These are phyloP conservation scores for Sporothrix pallida DNA, from an alignment of 2,329 filamentous ascomycete species.

Conservation along the genomic window DNA sequence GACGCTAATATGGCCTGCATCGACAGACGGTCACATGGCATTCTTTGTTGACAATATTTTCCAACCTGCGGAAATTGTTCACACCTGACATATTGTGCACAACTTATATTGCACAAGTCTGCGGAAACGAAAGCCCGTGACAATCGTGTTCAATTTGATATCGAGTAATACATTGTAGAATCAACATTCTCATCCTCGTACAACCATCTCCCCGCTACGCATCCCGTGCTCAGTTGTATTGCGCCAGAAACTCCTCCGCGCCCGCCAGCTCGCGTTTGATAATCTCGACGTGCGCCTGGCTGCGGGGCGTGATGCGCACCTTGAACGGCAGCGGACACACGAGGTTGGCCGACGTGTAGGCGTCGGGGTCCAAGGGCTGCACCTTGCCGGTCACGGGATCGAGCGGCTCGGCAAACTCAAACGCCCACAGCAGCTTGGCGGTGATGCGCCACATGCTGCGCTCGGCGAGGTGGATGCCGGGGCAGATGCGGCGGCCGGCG, in stretches of 20 bases:
- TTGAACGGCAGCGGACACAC: slow-evolving; percentile 7
- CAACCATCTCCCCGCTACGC: background rate
- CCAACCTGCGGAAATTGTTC: background rate
- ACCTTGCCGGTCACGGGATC: background rate
- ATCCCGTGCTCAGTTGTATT: background rate
- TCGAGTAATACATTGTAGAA: background rate
- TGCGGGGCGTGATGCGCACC: background rate
- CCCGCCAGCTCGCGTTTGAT: background rate
- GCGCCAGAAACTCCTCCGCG: background rate
- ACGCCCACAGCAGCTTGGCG: slow-evolving; percentile 55
- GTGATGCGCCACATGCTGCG: slow-evolving; percentile 55
- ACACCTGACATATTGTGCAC: background rate
- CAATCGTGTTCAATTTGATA: background rate
- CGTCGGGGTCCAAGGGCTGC: background rate
- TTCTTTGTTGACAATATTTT: background rate
- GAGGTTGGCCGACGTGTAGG: slow-evolving; percentile 8
- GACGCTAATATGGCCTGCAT: background rate
- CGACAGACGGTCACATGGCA: background rate
- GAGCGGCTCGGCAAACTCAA: background rate
- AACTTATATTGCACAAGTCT: background rate
- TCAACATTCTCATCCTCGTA: background rate
- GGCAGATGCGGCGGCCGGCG: slow-evolving; percentile 62
- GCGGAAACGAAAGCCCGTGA: background rate
- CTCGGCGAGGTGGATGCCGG: slow-evolving; percentile 61
- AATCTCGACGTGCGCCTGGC: background rate